These are phyloP conservation scores for Neoarthrinium moseri DNA, from an alignment of 2,329 filamentous ascomycete genomes.

Conservation along the genomic window DNA sequence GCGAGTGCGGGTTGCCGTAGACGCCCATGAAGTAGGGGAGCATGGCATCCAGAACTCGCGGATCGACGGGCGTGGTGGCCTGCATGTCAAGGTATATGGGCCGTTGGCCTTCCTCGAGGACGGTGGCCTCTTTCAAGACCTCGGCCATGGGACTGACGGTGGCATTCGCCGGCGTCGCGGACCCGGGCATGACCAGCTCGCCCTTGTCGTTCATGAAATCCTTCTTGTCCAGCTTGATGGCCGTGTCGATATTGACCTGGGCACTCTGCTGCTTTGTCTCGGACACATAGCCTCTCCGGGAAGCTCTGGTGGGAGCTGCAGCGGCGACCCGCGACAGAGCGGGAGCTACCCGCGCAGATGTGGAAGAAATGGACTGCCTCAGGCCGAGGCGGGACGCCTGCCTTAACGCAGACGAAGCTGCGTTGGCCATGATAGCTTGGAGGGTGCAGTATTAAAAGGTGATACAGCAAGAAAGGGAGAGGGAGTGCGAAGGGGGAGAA, in stretches of 20 bases:
- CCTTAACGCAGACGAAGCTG: slow-evolving; percentile 69
- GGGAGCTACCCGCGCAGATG: slow-evolving; percentile 31
- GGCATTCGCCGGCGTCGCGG: slow-evolving; percentile 58
- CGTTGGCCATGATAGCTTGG: slow-evolving; percentile 54
- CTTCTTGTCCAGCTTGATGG: slow-evolving; percentile 84
- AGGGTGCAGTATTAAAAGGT: slow-evolving; percentile 13
- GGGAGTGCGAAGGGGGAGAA: slow-evolving; percentile 19
- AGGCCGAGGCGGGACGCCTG: slow-evolving; percentile 66
- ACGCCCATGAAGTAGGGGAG: slow-evolving; percentile 89
- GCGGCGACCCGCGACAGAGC: slow-evolving; percentile 31
- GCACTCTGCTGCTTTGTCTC: slow-evolving; percentile 78
- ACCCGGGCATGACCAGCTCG: slow-evolving; percentile 50
- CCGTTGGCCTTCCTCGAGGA: slow-evolving; percentile 88
- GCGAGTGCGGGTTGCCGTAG: slow-evolving; percentile 95
- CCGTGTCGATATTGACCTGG: slow-evolving; percentile 77
- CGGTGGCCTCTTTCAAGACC: slow-evolving; percentile 84
- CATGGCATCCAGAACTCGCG: slow-evolving; percentile 94
- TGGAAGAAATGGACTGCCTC: slow-evolving; percentile 35
- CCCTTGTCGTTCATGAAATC: slow-evolving; percentile 62
- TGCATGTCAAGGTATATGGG: slow-evolving; percentile 99
- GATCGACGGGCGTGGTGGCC: slow-evolving; percentile 92
- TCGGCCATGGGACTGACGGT: slow-evolving; percentile 83
- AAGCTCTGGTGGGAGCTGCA: slow-evolving; percentile 22
- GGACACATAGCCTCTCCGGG: slow-evolving; percentile 71
- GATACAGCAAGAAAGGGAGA: slow-evolving; percentile 11